Evolutionary conservation across 306 rosid genomes (phyloP), one percentile per base, ranked within the genome.

Genomic region (Gastrolobium villosum): DNA sequence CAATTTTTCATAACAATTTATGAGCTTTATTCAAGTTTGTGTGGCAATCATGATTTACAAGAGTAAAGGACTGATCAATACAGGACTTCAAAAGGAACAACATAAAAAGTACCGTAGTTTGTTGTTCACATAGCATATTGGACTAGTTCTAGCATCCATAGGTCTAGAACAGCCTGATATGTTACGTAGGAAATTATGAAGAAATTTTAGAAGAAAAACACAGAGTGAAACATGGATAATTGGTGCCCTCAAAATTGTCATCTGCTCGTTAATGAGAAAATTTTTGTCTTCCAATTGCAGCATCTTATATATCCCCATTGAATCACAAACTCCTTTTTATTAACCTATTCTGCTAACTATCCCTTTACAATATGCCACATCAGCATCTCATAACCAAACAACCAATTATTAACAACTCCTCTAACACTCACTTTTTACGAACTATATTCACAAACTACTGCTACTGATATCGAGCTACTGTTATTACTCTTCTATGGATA

Each of bases 1-100:
- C n/a, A 39, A 64, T 15, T 30, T 39, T 15, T n/a, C 9, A 39
- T 64, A 20, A 13, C 49, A 39, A 61, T 40, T 37, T 11, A 64
- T 20, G 31, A n/a, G 31, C 13, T 6, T 7, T 4, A 40, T 7
- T 40, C 4, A n/a, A 39, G 4, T n/a, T 44, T 36, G 26, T 54
- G 39, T 41, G 62, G 41, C 15, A 5, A 65, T 50, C 6, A 41
- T 72, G 7, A 63, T 76, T 76, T 30, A 8, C 36, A 41, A 76
- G 53, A 54, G 28, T 28, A 72, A 72, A 40, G 31, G 46, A 31
- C 44, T 28, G 15, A 14, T 7, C 4, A 30, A 2, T 6, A 72
- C 7, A 28, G 6, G 15, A 59, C 59, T 57, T 4, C 10, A 15
- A 37, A 65, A 65, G 31, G 67, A 54, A 55, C 28, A 31, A 55